Conservation (phyloP, 352 stramenopile genomes). For the Phytophthora crassamura region DNA sequence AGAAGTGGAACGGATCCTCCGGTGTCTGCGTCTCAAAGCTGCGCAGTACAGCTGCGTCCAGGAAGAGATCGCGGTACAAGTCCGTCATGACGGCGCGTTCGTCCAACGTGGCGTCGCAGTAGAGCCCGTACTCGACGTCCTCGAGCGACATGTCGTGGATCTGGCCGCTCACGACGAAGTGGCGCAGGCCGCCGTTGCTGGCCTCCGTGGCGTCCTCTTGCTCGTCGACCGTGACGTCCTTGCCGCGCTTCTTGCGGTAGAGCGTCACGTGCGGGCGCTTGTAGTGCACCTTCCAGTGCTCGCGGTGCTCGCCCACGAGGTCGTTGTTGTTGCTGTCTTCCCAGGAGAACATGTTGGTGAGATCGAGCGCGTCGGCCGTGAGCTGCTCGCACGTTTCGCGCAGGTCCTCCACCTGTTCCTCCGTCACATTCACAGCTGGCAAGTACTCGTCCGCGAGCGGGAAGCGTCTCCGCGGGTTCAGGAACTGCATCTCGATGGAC, state of each 20-base stretch:
- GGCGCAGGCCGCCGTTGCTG: constrained; percentile 36
- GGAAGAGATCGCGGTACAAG: constrained; percentile 49
- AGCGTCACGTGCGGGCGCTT: constrained; percentile 56
- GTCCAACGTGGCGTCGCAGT: constrained; percentile 53
- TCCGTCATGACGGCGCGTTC: constrained; percentile 56
- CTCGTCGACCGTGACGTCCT: constrained; percentile 17
- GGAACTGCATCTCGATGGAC: constrained; percentile 66
- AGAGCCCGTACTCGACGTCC: constrained; percentile 61
- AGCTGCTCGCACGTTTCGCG: constrained; percentile 57
- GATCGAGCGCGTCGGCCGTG: constrained; percentile 48
- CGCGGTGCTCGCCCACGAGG: constrained; percentile 36
- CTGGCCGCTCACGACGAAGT: constrained; percentile 55
- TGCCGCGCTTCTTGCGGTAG: constrained; percentile 55
- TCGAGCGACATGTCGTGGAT: constrained; percentile 57
- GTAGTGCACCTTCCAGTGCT: constrained; percentile 65
- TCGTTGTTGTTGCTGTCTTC: constrained; percentile 55
- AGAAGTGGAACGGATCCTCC: constrained; percentile 56
- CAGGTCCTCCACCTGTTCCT: constrained; percentile 52
- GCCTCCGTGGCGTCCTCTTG: constrained; percentile 19
- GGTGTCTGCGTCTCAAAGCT: constrained; percentile 46
- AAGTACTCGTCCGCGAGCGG: constrained; percentile 61
- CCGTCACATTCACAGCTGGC: constrained; percentile 48
- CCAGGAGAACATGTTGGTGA: constrained; percentile 65
- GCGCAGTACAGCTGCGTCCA: constrained; percentile 52
- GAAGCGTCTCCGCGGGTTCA: constrained; percentile 68